Percentiles rank a stretch among this genome's conserved stretches.
These are phyloP conservation scores for Luffa acutangula DNA, from an alignment of 306 rosid genomes.

Conservation along the genomic window DNA sequence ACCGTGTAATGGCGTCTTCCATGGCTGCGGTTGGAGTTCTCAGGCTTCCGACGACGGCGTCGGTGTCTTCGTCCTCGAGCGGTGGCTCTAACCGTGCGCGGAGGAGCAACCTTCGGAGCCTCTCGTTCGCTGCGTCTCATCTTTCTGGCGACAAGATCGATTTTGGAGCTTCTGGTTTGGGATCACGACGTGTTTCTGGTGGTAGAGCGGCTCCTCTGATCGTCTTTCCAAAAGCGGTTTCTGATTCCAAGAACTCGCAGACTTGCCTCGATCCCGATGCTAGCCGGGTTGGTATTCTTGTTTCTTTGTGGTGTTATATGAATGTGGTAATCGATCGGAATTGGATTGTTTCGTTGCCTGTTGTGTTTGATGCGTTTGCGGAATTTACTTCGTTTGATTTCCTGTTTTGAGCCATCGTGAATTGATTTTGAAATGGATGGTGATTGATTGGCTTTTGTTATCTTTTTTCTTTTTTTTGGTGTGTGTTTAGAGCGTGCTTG, in stretches of 20 bases:
- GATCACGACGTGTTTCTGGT: constrained; percentile 1
- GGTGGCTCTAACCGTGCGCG: constrained; percentile 12
- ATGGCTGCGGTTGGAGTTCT: constrained; percentile 30
- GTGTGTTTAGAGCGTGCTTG: constrained; percentile 72
- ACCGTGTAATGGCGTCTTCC: constrained; percentile 23
- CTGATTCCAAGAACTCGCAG: constrained; percentile 86
- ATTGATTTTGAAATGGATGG: not conserved
- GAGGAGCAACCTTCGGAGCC: constrained; percentile 12
- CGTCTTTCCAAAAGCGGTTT: constrained; percentile 77
- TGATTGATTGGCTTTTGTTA: not conserved
- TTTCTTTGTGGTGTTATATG: not conserved
- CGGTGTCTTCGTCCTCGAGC: constrained; percentile 14
- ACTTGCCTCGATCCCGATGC: constrained; percentile 99
- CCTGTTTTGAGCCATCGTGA: not conserved
- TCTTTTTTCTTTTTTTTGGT: too few species aligned
- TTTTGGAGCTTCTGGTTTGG: not conserved
- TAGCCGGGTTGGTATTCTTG: constrained; percentile 50
- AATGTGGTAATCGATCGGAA: not conserved
- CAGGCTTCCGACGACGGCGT: constrained; percentile 13
- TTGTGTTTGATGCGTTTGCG: not conserved
- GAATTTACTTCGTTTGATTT: not conserved
- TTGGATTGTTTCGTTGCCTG: not conserved
- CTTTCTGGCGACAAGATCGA: constrained; percentile 29
- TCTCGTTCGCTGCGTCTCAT: constrained; percentile 34
- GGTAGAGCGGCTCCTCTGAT: constrained; percentile 19